These are phyloP conservation scores for Silene uniflora DNA, from an alignment of 148 eudicot genomes.

Conservation along the genomic window DNA sequence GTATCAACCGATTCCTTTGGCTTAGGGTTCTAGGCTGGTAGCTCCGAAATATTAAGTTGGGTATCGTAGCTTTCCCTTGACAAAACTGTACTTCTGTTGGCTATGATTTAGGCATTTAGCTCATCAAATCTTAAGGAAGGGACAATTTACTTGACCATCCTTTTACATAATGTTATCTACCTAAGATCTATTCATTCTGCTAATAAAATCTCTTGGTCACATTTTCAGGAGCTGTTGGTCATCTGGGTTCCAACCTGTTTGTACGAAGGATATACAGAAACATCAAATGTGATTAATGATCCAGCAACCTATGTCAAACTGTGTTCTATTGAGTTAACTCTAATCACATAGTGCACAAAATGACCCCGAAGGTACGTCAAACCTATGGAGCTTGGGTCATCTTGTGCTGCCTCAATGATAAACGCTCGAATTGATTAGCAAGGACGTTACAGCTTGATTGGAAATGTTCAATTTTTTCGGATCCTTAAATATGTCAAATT, in stretches of 20 bases:
- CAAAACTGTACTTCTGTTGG: neutral
- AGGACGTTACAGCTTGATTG: slow-evolving; percentile 15
- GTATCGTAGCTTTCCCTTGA: neutral
- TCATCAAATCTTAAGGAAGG: neutral
- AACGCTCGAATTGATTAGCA: slow-evolving; percentile 15
- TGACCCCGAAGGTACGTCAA: neutral
- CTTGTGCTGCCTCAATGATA: slow-evolving; percentile 9
- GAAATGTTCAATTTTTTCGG: slow-evolving; percentile 27
- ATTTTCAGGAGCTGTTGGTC: slow-evolving; percentile 53
- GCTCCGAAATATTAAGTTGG: neutral
- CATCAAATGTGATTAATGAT: slow-evolving; percentile 54
- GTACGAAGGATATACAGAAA: slow-evolving; percentile 59
- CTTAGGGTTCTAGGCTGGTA: neutral
- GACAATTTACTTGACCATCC: neutral
- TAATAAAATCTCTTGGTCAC: neutral
- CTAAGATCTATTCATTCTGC: neutral
- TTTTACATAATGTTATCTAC: neutral
- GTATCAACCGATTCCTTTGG: no score
- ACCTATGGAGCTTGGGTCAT: slow-evolving; percentile 6
- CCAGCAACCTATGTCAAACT: neutral
- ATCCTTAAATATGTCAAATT: slow-evolving; percentile 13
- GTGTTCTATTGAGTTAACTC: slow-evolving; percentile 12
- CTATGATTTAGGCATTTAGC: neutral
- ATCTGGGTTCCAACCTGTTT: slow-evolving; percentile 49
- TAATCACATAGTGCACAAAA: neutral